Evolutionary conservation across 768 basidiomycete genomes (phyloP).

Genomic region (Mycena galopus): DNA sequence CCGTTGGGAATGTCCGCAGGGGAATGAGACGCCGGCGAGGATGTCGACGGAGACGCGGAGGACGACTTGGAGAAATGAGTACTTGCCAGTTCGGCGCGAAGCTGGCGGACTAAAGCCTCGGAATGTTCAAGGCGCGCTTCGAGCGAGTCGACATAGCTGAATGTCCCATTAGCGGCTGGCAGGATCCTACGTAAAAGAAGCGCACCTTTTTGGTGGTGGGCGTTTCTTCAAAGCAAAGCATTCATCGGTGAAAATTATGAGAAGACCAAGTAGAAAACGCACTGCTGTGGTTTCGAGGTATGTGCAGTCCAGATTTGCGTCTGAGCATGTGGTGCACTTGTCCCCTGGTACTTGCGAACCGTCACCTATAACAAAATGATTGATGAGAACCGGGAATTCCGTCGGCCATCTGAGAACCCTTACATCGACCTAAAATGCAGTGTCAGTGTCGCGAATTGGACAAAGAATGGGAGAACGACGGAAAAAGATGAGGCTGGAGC

Average conservation of each 20-base stretch:
- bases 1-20: not conserved
- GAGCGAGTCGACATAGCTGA: slow-evolving; percentile 23
- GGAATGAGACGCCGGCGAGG: not conserved
- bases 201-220: slow-evolving; percentile 2
- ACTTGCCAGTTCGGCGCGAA: slow-evolving; percentile 21
- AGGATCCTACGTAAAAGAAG: not conserved
- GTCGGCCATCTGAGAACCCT: not conserved
- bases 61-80: not conserved
- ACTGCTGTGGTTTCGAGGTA: slow-evolving; percentile 7
- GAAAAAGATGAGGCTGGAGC: no score
- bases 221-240: not conserved
- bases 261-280: not conserved
- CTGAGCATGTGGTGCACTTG: not conserved
- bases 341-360: slow-evolving; percentile 6
- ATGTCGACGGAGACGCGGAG: not conserved
- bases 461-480: no score
- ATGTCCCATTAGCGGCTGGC: not conserved
- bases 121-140: slow-evolving; percentile 14
- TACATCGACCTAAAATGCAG: not conserved
- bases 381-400: not conserved
- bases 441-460: not conserved
- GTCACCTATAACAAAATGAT: not conserved
- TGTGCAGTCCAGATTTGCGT: slow-evolving; percentile 14
- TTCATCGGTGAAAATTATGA: not conserved
- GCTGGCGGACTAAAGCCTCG: slow-evolving; percentile 4